Percentiles rank a stretch among this genome's conserved stretches.
These are phyloP conservation scores for Chlamydomonas urium DNA, from an alignment of 139 green algal species.

Conservation along the genomic window DNA sequence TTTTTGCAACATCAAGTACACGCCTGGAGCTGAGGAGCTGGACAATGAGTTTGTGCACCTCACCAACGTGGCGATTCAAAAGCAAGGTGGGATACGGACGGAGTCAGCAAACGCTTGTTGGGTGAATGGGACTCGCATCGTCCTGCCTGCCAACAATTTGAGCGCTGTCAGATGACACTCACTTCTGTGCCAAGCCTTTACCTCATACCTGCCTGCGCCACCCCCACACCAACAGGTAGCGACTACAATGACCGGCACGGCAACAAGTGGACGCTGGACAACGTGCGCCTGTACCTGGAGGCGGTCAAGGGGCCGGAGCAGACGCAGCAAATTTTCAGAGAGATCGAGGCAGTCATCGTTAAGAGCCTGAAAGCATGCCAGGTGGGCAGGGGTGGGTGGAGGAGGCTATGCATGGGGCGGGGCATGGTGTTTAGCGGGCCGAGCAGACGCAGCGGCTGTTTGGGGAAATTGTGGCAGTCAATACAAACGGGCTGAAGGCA, in stretches of 20 bases:
- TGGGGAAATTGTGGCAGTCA: no score
- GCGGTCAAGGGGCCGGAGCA: conserved; percentile 40
- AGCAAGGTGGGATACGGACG: conserved; percentile 33
- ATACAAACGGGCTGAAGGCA: no score
- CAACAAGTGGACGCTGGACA: conserved; percentile 68
- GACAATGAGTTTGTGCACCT: conserved; percentile 68
- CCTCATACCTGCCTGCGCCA: not conserved
- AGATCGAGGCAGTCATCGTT: conserved; percentile 31
- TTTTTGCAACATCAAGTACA: conserved; percentile 79
- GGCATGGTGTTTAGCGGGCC: no score
- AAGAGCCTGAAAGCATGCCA: conserved; percentile 32
- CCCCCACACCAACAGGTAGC: conserved; percentile 19
- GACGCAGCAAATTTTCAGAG: conserved; percentile 49
- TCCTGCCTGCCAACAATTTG: no score
- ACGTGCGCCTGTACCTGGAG: conserved; percentile 58
- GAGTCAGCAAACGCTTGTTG: no score
- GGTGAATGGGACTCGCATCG: no score
- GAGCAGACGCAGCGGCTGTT: no score
- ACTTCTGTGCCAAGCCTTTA: no score
- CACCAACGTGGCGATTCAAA: conserved; percentile 78
- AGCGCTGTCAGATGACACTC: no score
- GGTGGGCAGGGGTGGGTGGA: no score
- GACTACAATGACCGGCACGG: conserved; percentile 64
- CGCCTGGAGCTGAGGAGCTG: conserved; percentile 34
- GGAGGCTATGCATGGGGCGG: no score